A percentile compares a stretch with the other conserved stretches of the same genome.
phyloP scores from a whole-genome alignment of 2,329 filamentous ascomycete genomes.

The Cladosporium colombiae region DNA sequence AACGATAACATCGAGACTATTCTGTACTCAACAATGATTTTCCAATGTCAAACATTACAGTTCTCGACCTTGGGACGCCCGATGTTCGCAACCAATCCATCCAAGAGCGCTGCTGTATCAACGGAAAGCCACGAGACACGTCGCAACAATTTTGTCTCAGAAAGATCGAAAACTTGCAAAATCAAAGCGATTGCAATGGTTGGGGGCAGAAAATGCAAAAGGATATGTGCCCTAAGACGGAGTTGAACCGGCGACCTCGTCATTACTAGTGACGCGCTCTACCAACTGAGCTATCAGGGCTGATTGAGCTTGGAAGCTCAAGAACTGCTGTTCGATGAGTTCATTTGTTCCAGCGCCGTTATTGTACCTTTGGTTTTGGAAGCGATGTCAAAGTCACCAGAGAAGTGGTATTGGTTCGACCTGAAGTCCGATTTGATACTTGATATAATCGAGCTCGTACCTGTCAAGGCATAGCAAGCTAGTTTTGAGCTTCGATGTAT shows the following conservation, averaged over 20 bases:
- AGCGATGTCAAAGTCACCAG: neutral
- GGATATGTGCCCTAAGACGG: slow-evolving; percentile 15
- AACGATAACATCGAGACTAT: neutral
- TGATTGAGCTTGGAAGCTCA: neutral
- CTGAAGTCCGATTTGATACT: neutral
- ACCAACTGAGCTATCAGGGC: slow-evolving; percentile 20
- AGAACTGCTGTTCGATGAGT: slow-evolving; percentile 8
- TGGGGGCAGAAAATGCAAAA: neutral
- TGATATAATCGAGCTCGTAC: neutral
- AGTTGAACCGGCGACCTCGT: slow-evolving; percentile 17
- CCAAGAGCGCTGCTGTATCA: neutral
- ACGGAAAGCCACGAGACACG: neutral
- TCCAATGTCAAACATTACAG: neutral
- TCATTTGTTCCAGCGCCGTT: no score
- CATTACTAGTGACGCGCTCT: slow-evolving; percentile 18
- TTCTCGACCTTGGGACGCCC: neutral
- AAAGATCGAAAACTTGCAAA: no score
- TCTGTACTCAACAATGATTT: neutral
- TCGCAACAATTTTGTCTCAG: neutral
- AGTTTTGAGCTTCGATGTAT: neutral
- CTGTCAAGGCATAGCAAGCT: neutral
- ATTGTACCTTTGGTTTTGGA: neutral
- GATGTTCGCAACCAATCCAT: neutral
- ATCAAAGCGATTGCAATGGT: no score
- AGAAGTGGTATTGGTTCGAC: neutral